Evolutionary conservation across 176 grass and related monocot species (phyloP).

Genomic region (Cocos nucifera): DNA sequence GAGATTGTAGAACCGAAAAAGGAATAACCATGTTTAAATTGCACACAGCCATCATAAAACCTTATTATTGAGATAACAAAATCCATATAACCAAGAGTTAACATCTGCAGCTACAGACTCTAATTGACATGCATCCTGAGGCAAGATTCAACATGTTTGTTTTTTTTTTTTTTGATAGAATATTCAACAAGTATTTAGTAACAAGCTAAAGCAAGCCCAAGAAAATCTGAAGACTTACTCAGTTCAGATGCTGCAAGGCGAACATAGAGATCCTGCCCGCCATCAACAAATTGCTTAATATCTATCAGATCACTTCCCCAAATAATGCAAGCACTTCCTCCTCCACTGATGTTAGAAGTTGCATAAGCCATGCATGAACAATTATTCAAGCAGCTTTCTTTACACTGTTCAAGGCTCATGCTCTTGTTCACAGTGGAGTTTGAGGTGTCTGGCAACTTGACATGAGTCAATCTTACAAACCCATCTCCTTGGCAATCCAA

Average conservation of each 20-base stretch:
- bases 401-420: constrained; percentile 48
- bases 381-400: constrained; percentile 48
- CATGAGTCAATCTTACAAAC: neutral
- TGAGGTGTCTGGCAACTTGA: constrained; percentile 9
- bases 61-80: too few relatives aligned
- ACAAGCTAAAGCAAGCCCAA: too few relatives aligned
- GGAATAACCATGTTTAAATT: too few relatives aligned
- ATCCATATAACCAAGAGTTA: too few relatives aligned
- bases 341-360: constrained; percentile 34
- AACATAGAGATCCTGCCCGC: constrained; percentile 5
- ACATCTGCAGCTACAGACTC: too few relatives aligned
- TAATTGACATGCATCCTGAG: too few relatives aligned
- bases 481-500: constrained; percentile 2
- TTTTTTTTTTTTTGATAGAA: too few relatives aligned
- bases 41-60: too few relatives aligned
- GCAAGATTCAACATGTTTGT: too few relatives aligned
- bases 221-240: neutral
- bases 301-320: neutral
- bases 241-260: constrained; percentile 3
- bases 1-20: too few relatives aligned
- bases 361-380: constrained; percentile 71
- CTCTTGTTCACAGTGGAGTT: constrained; percentile 25
- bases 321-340: constrained; percentile 59
- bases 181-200: too few relatives aligned
- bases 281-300: neutral